Percentiles rank a stretch among this genome's conserved stretches.
Conservation (phyloP, 2,329 filamentous ascomycete genomes). For the Septoria linicola region DNA sequence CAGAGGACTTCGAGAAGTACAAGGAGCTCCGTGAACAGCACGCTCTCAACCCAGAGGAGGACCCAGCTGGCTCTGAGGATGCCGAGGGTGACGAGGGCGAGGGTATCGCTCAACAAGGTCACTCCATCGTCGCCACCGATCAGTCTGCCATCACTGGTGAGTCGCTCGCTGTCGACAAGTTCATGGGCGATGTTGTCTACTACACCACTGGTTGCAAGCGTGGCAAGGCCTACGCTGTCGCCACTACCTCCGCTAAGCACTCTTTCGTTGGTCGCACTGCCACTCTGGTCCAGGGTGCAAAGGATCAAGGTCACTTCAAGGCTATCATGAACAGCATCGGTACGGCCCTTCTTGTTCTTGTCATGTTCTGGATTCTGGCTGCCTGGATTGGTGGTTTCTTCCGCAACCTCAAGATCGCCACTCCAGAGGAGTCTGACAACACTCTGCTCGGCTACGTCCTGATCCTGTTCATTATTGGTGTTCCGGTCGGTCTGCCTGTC, state of each 20-base stretch:
- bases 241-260: conserved; percentile 65
- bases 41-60: conserved; percentile 55
- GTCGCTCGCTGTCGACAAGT: conserved; percentile 75
- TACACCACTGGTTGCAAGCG: conserved; percentile 82
- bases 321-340: conserved; percentile 81
- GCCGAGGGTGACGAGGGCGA: conserved; percentile 59
- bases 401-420: conserved; percentile 65
- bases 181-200: conserved; percentile 73
- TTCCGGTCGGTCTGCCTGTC: conserved; percentile 75
- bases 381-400: conserved; percentile 79
- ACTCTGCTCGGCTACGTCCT: conserved; percentile 68
- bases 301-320: conserved; percentile 78
- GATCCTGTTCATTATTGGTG: conserved; percentile 73
- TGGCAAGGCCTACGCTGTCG: conserved; percentile 70
- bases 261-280: conserved; percentile 78
- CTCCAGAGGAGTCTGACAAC: conserved; percentile 57
- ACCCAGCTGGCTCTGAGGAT: conserved; percentile 60
- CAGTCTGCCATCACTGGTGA: conserved; percentile 80
- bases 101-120: conserved; percentile 62
- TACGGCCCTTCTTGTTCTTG: conserved; percentile 69
- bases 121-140: conserved; percentile 69
- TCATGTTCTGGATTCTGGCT: conserved; percentile 73
- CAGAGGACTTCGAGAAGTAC: conserved; percentile 66
- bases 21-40: conserved; percentile 60
- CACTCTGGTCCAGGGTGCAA: conserved; percentile 69